Base-by-base conservation (phyloP, 805 yeast genomes). In the Millerago galiae region DNA sequence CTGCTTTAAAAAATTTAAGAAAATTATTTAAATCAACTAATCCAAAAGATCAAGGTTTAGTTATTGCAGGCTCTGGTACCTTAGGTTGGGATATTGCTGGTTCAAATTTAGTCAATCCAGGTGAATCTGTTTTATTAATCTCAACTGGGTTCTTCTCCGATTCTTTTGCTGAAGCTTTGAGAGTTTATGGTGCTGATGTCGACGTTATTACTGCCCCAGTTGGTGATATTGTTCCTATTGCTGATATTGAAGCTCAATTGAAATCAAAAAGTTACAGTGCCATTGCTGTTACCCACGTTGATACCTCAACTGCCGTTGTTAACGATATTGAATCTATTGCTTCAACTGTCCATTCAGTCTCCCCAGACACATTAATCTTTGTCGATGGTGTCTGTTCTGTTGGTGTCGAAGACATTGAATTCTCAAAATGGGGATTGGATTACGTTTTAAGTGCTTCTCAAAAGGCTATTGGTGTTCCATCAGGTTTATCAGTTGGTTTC, bases 381-480 rank as follows among this genome's bases (percentile, higher is more conserved):
- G 95, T 91, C 33, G 99, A 91, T 62, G 96, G 95, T 37, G 98
- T 91, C 26, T 93, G 98, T 66, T 88, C 97, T 8, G 77, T 90
- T 47, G 98, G 84, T 21, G 93, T 86, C 46, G 99, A 91, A 67
- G 74, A 78, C 52, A 68, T 91, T 49, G 79, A 85, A 55, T 91
- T 91, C 59, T 91, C 87, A 59, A 72, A 72, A 15, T 91, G 98
- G 97, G 89, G 86, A 5, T 64, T 91, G 41, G 99, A 91, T 66
- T 87, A 72, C 53, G 95, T 77, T 34, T 71, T 91, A 49, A 83
- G 95, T 37, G 98, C 95, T 2, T 88, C 97, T 16, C 98, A 90
- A 63, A 91, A 91, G 71, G 98, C 96, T 25, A 69, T 91, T 53
- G 96, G 96, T 41, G 93, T 83, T 25, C 97, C 98, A 41, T 81